phyloP scores from a whole-genome alignment of 371 early-diverging fungal genomes.

The Circinella minor region DNA sequence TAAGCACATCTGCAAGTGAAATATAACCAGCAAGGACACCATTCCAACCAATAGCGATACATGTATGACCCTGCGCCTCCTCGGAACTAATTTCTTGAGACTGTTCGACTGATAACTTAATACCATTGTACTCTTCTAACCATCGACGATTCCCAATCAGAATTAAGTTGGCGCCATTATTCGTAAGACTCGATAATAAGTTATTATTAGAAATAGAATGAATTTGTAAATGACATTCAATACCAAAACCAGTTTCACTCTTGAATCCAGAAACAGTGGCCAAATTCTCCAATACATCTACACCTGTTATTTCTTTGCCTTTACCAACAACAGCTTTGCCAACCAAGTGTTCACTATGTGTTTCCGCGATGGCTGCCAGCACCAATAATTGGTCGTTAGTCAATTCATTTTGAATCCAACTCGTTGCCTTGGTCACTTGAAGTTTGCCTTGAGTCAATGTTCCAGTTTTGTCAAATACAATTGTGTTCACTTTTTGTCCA shows the following conservation, averaged over 20 bases:
- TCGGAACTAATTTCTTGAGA: conserved; percentile 34
- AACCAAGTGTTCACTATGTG: conserved; percentile 86
- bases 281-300: conserved; percentile 39
- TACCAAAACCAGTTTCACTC: conserved; percentile 80
- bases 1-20: conserved; percentile 85
- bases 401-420: conserved; percentile 20
- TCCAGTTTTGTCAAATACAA: conserved; percentile 98
- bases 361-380: conserved; percentile 76
- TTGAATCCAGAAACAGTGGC: conserved; percentile 63
- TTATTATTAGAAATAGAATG: background rate
- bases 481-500: conserved; percentile 78
- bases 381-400: conserved; percentile 24
- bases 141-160: conserved; percentile 79
- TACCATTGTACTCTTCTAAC: conserved; percentile 52
- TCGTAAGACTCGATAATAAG: background rate
- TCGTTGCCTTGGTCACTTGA: conserved; percentile 62
- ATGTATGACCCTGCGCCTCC: conserved; percentile 73
- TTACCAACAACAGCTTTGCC: conserved; percentile 79
- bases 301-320: conserved; percentile 49
- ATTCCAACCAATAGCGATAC: conserved; percentile 77
- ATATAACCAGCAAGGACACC: conserved; percentile 73
- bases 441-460: conserved; percentile 90
- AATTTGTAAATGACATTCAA: conserved; percentile 61
- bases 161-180: conserved; percentile 40
- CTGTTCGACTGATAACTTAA: conserved; percentile 38